phyloP scores from a whole-genome alignment of 2,329 filamentous ascomycete genomes.

The Aspergillus fructus region DNA sequence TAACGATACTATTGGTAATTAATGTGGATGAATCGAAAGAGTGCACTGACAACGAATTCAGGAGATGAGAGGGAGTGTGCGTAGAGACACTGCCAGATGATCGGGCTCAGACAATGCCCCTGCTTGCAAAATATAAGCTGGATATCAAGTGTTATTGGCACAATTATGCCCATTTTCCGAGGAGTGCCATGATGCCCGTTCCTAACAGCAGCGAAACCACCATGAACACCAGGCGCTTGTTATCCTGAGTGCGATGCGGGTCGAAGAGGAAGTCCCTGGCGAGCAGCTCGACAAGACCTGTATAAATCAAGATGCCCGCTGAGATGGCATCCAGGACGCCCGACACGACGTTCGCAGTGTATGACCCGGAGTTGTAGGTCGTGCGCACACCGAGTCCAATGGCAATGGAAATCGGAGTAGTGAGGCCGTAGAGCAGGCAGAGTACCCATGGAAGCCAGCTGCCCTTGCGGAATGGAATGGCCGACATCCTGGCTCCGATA shows the following conservation, averaged over 20 bases:
- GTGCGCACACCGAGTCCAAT: conserved; percentile 13
- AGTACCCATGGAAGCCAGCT: conserved; percentile 14
- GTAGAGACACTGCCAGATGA: too few relatives aligned
- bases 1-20: background rate
- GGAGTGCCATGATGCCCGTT: conserved; percentile 48
- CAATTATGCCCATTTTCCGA: conserved; percentile 52
- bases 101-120: background rate
- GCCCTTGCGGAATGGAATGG: conserved; percentile 51
- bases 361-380: conserved; percentile 12
- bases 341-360: conserved; percentile 9
- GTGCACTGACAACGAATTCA: background rate
- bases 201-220: conserved; percentile 42
- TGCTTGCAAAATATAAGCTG: too few relatives aligned
- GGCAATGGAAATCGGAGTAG: conserved; percentile 14
- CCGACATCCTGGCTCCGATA: conserved; percentile 60
- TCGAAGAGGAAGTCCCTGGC: conserved; percentile 16
- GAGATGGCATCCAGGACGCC: conserved; percentile 13
- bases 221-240: conserved; percentile 43
- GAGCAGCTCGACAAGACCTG: conserved; percentile 12
- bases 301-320: conserved; percentile 14
- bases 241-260: conserved; percentile 12
- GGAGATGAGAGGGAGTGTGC: too few relatives aligned
- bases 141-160: background rate
- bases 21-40: background rate
- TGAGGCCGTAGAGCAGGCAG: conserved; percentile 13